These are phyloP conservation scores for Pseudomonodictys pantanalensis DNA, from an alignment of 495 filamentous ascomycete genomes.

Conservation along the genomic window DNA sequence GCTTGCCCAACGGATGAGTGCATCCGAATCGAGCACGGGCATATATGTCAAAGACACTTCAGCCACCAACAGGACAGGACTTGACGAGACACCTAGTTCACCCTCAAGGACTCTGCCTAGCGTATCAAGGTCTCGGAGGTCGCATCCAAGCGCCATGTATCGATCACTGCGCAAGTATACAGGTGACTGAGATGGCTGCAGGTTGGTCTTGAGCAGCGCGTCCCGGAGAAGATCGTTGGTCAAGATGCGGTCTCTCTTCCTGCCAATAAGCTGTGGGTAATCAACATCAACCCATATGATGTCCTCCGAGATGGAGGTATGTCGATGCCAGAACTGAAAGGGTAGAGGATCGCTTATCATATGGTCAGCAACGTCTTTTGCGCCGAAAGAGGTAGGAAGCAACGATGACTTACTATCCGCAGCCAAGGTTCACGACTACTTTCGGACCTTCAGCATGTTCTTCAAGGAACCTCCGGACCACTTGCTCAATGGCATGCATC, in stretches of 20 bases:
- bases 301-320: constrained; percentile 53
- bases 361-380: constrained; percentile 15
- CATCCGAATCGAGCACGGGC: constrained; percentile 68
- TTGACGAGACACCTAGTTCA: constrained; percentile 54
- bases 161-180: constrained; percentile 57
- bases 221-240: constrained; percentile 56
- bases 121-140: constrained; percentile 62
- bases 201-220: constrained; percentile 38
- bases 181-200: not conserved
- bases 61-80: constrained; percentile 71
- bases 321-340: constrained; percentile 72
- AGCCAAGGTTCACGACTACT: constrained; percentile 81
- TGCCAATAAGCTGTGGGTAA: constrained; percentile 73
- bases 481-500: constrained; percentile 73
- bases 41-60: constrained; percentile 93
- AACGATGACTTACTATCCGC: constrained; percentile 71
- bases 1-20: constrained; percentile 52
- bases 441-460: constrained; percentile 59
- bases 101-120: constrained; percentile 56
- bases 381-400: not conserved
- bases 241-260: constrained; percentile 66
- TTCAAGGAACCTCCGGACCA: constrained; percentile 67
- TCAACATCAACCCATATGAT: constrained; percentile 82
- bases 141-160: constrained; percentile 80
- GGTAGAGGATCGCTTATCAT: constrained; percentile 77